phyloP scores from a whole-genome alignment of 108 stramenopile species.

The Mediolabrus comicus region DNA sequence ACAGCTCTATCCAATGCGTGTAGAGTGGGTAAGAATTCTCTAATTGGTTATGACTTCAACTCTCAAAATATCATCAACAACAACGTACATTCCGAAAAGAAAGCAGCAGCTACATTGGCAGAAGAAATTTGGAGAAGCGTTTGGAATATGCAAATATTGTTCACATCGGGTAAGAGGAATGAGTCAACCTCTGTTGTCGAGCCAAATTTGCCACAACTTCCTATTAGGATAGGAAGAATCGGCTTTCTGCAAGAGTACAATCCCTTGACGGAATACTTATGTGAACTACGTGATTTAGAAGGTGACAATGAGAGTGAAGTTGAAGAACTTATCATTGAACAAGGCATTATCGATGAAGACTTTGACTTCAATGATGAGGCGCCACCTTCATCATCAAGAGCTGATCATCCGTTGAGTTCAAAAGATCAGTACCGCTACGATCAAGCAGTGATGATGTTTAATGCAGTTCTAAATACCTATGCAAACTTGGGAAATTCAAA shows the following conservation, averaged over 20 bases:
- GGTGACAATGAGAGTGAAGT: background rate
- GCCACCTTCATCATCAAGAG: background rate
- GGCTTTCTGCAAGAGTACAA: slow-evolving; percentile 1
- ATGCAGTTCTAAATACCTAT: slow-evolving; percentile 32
- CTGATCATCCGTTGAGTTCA: slow-evolving; percentile 9
- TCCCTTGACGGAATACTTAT: background rate
- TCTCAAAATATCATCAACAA: background rate
- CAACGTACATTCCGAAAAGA: background rate
- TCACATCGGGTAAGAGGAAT: slow-evolving; percentile 2
- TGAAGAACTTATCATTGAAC: background rate
- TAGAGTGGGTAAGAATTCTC: slow-evolving; percentile 15
- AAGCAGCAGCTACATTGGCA: slow-evolving; percentile 23
- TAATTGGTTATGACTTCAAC: slow-evolving; percentile 33
- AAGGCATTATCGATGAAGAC: background rate
- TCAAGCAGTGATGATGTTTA: slow-evolving; percentile 31
- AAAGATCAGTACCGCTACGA: slow-evolving; percentile 42
- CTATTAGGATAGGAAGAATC: slow-evolving; percentile 1
- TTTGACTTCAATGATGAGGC: background rate
- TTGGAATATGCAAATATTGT: slow-evolving; percentile 15
- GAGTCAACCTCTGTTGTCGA: background rate
- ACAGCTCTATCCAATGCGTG: slow-evolving; percentile 30
- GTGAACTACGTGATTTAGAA: background rate
- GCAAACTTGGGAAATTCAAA: slow-evolving; percentile 25
- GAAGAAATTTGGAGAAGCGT: slow-evolving; percentile 38
- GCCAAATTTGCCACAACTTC: background rate